These are phyloP conservation scores for Diaporthe batatas DNA, from an alignment of 2,329 filamentous ascomycete species.

Conservation along the genomic window DNA sequence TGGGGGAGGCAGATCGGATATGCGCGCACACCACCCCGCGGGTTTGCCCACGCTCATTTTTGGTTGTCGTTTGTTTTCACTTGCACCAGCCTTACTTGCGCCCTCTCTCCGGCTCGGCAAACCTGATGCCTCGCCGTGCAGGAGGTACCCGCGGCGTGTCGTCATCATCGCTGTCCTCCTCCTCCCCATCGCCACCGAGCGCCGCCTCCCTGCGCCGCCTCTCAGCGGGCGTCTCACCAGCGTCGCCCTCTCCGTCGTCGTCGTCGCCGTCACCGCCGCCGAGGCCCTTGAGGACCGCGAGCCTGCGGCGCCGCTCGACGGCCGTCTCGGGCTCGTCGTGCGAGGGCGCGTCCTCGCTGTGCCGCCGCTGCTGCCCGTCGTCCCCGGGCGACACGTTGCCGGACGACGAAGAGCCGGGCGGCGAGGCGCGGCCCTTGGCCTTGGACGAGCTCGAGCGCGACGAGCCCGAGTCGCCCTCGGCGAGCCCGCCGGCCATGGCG, in stretches of 20 bases:
- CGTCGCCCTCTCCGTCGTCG: conserved; percentile 57
- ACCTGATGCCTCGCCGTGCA: conserved; percentile 69
- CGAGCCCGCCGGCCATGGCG: conserved; percentile 1
- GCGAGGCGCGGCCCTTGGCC: conserved; percentile 23
- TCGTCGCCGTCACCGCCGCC: conserved; percentile 59
- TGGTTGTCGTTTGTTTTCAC: not conserved
- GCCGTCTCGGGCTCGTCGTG: conserved; percentile 72
- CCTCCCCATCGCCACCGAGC: conserved; percentile 59
- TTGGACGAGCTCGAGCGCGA: conserved; percentile 37
- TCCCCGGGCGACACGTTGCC: conserved; percentile 31
- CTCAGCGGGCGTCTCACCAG: conserved; percentile 80
- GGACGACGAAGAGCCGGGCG: conserved; percentile 23
- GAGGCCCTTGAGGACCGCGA: conserved; percentile 64
- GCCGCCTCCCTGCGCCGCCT: conserved; percentile 80
- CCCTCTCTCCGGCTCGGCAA: conserved; percentile 63
- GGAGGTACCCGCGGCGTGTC: conserved; percentile 67
- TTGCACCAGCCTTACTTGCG: conserved; percentile 35
- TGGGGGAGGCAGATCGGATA: not conserved
- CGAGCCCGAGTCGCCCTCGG: not conserved
- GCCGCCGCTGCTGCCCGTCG: not conserved
- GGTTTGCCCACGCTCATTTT: no score
- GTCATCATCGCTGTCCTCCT: conserved; percentile 69
- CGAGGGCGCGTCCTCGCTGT: conserved; percentile 44
- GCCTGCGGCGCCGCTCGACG: conserved; percentile 75
- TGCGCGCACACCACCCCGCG: not conserved